These are phyloP conservation scores for Aschersonia sp. DNA, from an alignment of 2,329 filamentous ascomycete genomes.

Conservation along the genomic window DNA sequence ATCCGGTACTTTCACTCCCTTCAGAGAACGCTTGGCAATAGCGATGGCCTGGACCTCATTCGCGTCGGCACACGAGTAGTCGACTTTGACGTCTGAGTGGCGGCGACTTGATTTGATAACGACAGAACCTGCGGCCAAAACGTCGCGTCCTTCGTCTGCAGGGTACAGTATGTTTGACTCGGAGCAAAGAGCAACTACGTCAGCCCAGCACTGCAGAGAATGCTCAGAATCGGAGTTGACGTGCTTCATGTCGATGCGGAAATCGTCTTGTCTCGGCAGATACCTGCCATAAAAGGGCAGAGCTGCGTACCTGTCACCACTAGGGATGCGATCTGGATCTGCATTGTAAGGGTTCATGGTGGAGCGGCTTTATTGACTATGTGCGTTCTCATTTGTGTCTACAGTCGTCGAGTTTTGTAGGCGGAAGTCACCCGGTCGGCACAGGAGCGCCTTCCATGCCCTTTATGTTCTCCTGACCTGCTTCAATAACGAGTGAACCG, in stretches of 20 bases:
- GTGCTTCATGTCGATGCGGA: conserved; percentile 6
- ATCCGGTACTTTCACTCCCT: conserved; percentile 16
- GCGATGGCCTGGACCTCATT: conserved; percentile 22
- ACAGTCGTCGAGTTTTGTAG: too few species aligned
- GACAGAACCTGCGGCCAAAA: conserved; percentile 25
- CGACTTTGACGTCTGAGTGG: conserved; percentile 8
- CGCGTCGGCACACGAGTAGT: conserved; percentile 24
- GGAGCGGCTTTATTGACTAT: neutral
- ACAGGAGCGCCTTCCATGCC: too few species aligned
- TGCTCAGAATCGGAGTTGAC: conserved; percentile 10
- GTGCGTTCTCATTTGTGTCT: too few species aligned
- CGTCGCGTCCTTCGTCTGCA: conserved; percentile 19
- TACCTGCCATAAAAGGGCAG: neutral
- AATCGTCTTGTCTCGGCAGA: conserved; percentile 1
- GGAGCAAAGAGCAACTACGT: conserved; percentile 16
- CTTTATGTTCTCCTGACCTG: too few species aligned
- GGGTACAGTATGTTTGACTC: conserved; percentile 16
- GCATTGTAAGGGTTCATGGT: neutral
- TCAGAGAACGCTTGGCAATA: conserved; percentile 14
- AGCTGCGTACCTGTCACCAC: neutral
- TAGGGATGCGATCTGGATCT: neutral
- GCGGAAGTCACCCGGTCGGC: too few species aligned
- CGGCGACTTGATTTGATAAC: conserved; percentile 24
- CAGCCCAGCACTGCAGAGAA: conserved; percentile 16
- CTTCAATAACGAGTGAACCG: too few species aligned